Conservation (phyloP, 139 green algal genomes). For the Chlorella sp. region DNA sequence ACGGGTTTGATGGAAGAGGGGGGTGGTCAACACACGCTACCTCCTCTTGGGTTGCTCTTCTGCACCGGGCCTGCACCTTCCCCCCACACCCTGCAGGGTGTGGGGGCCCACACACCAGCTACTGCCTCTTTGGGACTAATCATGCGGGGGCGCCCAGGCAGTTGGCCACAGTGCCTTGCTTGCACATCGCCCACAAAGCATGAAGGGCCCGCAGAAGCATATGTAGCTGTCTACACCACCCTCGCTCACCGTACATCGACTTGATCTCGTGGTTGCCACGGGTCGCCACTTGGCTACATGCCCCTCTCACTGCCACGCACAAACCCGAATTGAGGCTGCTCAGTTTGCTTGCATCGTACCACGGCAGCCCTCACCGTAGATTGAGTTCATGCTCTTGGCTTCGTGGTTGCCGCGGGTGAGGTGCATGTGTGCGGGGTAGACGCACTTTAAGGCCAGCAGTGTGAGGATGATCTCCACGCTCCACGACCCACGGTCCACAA, state of each 20-base stretch:
- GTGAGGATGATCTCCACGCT: constrained; percentile 95
- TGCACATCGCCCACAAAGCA: too few relatives aligned
- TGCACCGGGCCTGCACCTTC: constrained; percentile 92
- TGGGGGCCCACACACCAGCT: background rate
- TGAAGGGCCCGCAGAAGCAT: too few relatives aligned
- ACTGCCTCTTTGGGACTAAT: background rate
- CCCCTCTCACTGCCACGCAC: too few relatives aligned
- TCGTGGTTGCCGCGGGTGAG: constrained; percentile 97
- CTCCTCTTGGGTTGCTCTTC: too few relatives aligned
- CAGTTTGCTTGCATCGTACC: too few relatives aligned
- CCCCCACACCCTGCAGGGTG: constrained; percentile 49
- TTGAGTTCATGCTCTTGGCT: constrained; percentile 94
- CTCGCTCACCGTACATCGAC: too few relatives aligned
- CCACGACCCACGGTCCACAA: constrained; percentile 93
- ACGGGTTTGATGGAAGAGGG: background rate
- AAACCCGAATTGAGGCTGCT: too few relatives aligned
- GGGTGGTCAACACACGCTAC: too few relatives aligned
- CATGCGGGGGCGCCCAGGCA: background rate
- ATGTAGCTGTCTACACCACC: too few relatives aligned
- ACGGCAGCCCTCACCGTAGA: constrained; percentile 78
- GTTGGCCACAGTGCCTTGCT: too few relatives aligned
- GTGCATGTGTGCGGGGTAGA: constrained; percentile 84
- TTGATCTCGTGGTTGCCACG: too few relatives aligned
- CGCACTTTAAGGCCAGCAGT: constrained; percentile 91
- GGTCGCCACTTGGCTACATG: too few relatives aligned